Conservation (phyloP, 495 filamentous ascomycete genomes). For the Penicillium flavigenum region DNA sequence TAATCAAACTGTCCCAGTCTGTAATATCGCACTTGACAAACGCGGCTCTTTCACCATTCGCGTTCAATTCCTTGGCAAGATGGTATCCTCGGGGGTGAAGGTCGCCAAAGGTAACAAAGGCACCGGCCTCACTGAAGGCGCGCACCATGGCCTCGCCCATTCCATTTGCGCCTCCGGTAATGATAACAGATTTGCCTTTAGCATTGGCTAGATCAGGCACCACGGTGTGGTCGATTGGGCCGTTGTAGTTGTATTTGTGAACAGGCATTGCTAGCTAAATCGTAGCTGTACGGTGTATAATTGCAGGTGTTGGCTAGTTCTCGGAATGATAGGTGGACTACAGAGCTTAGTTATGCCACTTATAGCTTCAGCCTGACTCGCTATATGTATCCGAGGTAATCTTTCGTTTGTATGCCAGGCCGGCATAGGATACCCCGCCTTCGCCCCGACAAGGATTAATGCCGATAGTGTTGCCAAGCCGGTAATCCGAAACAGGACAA, state of each 20-base stretch:
- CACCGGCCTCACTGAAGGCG: background rate
- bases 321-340: background rate
- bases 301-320: background rate
- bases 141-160: constrained; percentile 9
- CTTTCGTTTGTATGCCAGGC: background rate
- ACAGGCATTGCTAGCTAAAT: background rate
- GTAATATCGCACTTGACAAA: background rate
- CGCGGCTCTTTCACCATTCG: background rate
- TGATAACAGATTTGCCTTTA: background rate
- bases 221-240: constrained; percentile 1
- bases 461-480: background rate
- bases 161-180: constrained; percentile 1
- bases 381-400: background rate
- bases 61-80: background rate
- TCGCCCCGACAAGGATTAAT: background rate
- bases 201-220: background rate
- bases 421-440: background rate
- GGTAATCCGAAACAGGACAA: background rate
- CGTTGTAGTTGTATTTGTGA: background rate
- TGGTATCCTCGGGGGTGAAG: background rate
- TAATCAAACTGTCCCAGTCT: background rate
- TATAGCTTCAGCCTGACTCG: background rate
- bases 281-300: background rate
- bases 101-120: background rate
- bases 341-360: background rate